Conservation (phyloP, 805 yeast genomes). For the Blastobotrys robertii region DNA sequence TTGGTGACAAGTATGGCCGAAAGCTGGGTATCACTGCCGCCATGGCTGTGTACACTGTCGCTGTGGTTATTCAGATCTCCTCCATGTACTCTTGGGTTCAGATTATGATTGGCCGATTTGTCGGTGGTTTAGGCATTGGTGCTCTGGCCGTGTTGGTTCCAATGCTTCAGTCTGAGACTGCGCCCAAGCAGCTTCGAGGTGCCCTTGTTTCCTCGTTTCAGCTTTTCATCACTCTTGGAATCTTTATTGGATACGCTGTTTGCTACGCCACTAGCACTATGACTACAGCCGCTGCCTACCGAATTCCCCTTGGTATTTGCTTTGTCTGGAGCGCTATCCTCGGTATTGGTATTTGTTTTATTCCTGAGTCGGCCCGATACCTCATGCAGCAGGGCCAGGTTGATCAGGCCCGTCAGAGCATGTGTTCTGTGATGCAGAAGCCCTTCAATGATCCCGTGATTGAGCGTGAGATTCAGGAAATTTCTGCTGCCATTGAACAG, state of each 20-base stretch:
- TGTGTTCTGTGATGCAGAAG: conserved; percentile 36
- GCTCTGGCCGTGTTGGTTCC: conserved; percentile 69
- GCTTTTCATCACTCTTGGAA: conserved; percentile 63
- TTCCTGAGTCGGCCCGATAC: conserved; percentile 75
- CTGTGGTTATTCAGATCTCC: conserved; percentile 42
- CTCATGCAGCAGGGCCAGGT: conserved; percentile 46
- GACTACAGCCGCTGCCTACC: conserved; percentile 41
- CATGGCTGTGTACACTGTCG: conserved; percentile 41
- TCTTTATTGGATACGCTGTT: conserved; percentile 59
- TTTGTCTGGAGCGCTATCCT: conserved; percentile 59
- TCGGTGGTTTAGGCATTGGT: conserved; percentile 75
- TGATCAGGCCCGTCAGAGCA: conserved; percentile 47
- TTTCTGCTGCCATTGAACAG: conserved; percentile 38
- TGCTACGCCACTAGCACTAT: conserved; percentile 56
- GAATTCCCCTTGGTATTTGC: conserved; percentile 68
- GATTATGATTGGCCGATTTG: conserved; percentile 57
- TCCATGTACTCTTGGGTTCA: conserved; percentile 32
- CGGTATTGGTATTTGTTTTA: conserved; percentile 48
- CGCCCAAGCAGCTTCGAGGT: conserved; percentile 73
- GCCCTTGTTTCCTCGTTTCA: conserved; percentile 69
- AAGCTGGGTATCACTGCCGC: conserved; percentile 30
- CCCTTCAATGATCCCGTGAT: conserved; percentile 26
- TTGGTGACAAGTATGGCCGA: conserved; percentile 42
- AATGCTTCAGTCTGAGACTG: conserved; percentile 67
- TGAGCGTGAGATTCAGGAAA: conserved; percentile 28